Evolutionary conservation across 1,284 basidiomycete genomes (phyloP).

Genomic region (Stereum hirsutum): DNA sequence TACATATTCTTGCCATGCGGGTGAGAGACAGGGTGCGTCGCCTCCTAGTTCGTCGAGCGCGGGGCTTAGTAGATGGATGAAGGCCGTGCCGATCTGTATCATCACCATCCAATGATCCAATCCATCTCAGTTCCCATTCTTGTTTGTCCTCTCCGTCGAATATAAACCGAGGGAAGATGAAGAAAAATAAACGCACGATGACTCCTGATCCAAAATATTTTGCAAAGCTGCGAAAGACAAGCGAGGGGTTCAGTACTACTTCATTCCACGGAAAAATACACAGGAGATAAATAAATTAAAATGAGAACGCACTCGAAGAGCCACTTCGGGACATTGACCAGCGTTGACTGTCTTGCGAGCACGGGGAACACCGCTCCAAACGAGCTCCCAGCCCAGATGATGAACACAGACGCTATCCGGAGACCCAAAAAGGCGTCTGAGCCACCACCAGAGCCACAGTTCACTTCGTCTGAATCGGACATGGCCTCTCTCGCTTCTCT

Average conservation of each 20-base stretch:
- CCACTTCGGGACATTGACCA: slow-evolving; percentile 50
- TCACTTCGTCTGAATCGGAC: slow-evolving; percentile 3
- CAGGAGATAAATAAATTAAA: background rate
- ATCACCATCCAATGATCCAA: no score
- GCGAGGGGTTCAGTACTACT: no score
- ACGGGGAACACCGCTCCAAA: slow-evolving; percentile 80
- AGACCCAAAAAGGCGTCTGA: slow-evolving; percentile 31
- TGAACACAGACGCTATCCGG: slow-evolving; percentile 82
- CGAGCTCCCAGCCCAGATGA: slow-evolving; percentile 69
- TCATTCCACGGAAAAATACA: no score
- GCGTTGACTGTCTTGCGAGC: slow-evolving; percentile 50
- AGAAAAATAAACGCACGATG: slow-evolving; percentile 44
- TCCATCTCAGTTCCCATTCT: no score
- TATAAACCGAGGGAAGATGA: no score
- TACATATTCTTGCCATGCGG: slow-evolving; percentile 70
- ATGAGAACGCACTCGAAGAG: slow-evolving; percentile 63
- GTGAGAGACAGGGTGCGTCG: slow-evolving; percentile 62
- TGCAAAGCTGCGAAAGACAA: slow-evolving; percentile 50
- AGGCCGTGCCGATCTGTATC: slow-evolving; percentile 78
- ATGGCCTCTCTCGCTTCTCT: no score
- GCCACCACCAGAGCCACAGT: slow-evolving; percentile 25
- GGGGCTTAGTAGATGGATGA: slow-evolving; percentile 80
- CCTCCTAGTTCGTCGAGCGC: slow-evolving; percentile 68
- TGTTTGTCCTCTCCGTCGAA: no score
- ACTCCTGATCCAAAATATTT: slow-evolving; percentile 96